phyloP scores from a whole-genome alignment of 805 yeast genomes.

The Candida nonsorbophila region DNA sequence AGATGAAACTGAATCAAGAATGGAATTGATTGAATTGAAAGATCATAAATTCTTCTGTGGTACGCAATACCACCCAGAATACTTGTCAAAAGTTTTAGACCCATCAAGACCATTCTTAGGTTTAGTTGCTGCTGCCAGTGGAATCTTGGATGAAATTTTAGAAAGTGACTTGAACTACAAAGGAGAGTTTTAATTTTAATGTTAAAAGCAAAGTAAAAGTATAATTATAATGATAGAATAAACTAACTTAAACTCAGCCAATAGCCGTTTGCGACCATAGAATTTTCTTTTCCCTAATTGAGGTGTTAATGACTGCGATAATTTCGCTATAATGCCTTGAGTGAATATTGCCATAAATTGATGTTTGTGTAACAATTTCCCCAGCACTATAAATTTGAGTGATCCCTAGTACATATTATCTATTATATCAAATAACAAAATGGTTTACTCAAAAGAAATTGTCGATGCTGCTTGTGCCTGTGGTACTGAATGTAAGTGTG shows the following conservation, averaged over 20 bases:
- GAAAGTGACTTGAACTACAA: conserved; percentile 36
- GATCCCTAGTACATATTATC: no score
- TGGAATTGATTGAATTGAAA: conserved; percentile 87
- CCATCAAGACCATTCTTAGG: conserved; percentile 97
- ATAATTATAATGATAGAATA: background rate
- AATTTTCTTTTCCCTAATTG: no score
- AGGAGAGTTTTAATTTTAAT: conserved; percentile 33
- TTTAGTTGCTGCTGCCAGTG: conserved; percentile 89
- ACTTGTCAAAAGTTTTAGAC: conserved; percentile 90
- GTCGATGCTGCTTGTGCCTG: conserved; percentile 15
- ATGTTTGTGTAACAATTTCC: no score
- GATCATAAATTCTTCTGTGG: conserved; percentile 90
- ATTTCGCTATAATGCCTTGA: no score
- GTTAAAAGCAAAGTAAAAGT: background rate
- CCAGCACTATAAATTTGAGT: no score
- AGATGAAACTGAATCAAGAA: conserved; percentile 85
- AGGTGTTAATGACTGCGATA: no score
- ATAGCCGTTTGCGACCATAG: no score
- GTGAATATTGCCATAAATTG: no score
- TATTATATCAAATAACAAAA: conserved; percentile 4
- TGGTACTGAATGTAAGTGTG: conserved; percentile 17
- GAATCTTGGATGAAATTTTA: conserved; percentile 66
- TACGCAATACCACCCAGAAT: conserved; percentile 98
- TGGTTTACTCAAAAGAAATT: conserved; percentile 10
- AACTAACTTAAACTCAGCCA: no score